These are phyloP conservation scores for Solanum hybrid DNA, from an alignment of 305 asterid genomes.

Conservation along the genomic window DNA sequence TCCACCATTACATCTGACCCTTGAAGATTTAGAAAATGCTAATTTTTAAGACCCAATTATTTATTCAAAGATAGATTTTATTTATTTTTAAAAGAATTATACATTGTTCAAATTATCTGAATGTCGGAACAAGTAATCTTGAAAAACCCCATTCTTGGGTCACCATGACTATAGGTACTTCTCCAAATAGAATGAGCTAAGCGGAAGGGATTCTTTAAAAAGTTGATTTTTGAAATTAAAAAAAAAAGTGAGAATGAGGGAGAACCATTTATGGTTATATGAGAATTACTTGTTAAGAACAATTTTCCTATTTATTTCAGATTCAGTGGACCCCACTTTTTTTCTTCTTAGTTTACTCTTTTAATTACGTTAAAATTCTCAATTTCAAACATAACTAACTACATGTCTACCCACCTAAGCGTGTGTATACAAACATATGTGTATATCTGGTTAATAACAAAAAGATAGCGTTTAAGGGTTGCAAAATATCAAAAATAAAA, in stretches of 20 bases:
- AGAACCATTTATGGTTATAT: background rate
- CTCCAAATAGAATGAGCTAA: background rate
- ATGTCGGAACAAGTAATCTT: slow-evolving; percentile 32
- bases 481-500: background rate
- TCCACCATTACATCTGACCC: slow-evolving; percentile 28
- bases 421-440: background rate
- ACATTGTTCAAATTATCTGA: slow-evolving; percentile 19
- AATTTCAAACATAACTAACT: no score
- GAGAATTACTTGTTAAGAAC: slow-evolving; percentile 11
- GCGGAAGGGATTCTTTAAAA: background rate
- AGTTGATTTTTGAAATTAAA: background rate
- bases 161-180: background rate
- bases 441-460: background rate
- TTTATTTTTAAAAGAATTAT: background rate
- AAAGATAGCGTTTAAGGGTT: background rate
- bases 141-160: background rate
- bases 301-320: background rate
- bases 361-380: no score
- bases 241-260: background rate
- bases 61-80: background rate
- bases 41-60: background rate
- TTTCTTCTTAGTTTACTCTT: no score
- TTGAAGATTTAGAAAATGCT: slow-evolving; percentile 12
- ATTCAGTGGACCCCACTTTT: no score
- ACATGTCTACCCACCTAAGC: background rate